Base-by-base conservation (phyloP, 2,329 filamentous ascomycete species). In the Chrysosporium queenslandicum region DNA sequence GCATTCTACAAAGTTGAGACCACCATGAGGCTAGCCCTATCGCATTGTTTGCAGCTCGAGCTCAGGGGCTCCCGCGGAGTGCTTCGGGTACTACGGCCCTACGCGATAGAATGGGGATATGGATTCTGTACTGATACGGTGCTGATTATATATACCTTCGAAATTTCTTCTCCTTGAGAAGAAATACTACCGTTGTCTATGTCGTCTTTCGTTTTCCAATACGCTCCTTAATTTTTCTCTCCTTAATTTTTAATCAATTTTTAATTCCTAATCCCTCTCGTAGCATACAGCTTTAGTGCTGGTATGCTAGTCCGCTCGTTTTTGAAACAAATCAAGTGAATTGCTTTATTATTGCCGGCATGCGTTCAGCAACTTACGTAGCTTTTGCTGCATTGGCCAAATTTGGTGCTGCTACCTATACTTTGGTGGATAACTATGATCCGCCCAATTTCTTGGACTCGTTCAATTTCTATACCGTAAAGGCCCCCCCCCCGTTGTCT, bases 391-490 rank as follows among this genome's bases (percentile, higher is more conserved):
- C 76, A 59, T 77, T 77, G 61, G 67, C 66, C 47, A 60, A 56
- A 66, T 67, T 53, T 12, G 45, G 52, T 46, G 29, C 50, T 46
- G 53, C 52, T 30, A 42, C 49, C 27, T 59, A 59, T 30, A 46
- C 53, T 11, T 18, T 54, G 16, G 53, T 45, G 18, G 55, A 59
- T 30, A 48, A 56, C 39, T 59, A 58, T 46, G 40, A 54, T 37
- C 52, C 53, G 21, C 41, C 42, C 14, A 58, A 53, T 18, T 79
- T 79, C 61, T 78, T 78, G 61, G 67, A 72, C 58, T 67, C 71
- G 59, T 79, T 79, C 61, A 60, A 64, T 30, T 79, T 80, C 64
- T 77, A 67, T 58, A 75, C 73, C 3, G 68, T 72, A 62, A 45
- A 21, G 8, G 4, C 27, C 32, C n/a, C 32, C 32, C n/a, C 39